Evolutionary conservation across 2,329 filamentous ascomycete genomes (phyloP), one percentile per base, ranked within the genome.

Genomic region (Juglanconis sp.): DNA sequence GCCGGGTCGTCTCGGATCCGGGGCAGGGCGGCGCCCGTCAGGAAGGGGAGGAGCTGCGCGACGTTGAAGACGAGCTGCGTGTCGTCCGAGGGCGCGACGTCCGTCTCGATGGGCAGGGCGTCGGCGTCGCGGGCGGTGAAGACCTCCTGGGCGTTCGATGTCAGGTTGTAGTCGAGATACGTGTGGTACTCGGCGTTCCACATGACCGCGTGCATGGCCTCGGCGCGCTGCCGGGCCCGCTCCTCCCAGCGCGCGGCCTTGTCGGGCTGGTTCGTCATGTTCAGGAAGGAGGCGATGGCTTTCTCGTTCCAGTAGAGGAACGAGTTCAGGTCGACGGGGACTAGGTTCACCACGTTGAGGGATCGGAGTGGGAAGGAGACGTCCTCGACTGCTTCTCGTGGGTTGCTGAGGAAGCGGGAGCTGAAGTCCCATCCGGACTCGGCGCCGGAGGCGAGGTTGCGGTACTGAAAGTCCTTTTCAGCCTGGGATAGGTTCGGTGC

Each of bases 161-260:
- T 89, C 35, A 86, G 63, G 73, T 89, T 90, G 76, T 84, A 89
- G 76, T 90, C 87, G 67, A 89, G 89, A 75, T 88, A 90, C 71
- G 80, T 81, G 71, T 76, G 82, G 62, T 84, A 78, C 6, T 82
- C 85, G 35, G 80, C 73, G 70, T 88, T 88, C 87, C 87, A 90
- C 71, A 89, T 77, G 50, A 89, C 71, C 0, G 78, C 75, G 52
- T 82, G 81, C 81, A 90, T 89, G 64, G 85, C 86, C 48, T 81
- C 77, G 70, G 83, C 84, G 62, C 87, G 81, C 35, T 77, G 72
- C 3, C 70, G 67, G 11, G 87, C 87, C 5, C 76, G 70, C 4
- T 75, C 67, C 5, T 74, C 72, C 80, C 84, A 89, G 9, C 73
- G 65, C 7, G 73, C 70, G 2, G 83, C 81, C 2, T 24, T 8